These are phyloP conservation scores for Antitrichia curtipendula DNA, from an alignment of 225 moss, liverwort and hornwort species.

Conservation along the genomic window DNA sequence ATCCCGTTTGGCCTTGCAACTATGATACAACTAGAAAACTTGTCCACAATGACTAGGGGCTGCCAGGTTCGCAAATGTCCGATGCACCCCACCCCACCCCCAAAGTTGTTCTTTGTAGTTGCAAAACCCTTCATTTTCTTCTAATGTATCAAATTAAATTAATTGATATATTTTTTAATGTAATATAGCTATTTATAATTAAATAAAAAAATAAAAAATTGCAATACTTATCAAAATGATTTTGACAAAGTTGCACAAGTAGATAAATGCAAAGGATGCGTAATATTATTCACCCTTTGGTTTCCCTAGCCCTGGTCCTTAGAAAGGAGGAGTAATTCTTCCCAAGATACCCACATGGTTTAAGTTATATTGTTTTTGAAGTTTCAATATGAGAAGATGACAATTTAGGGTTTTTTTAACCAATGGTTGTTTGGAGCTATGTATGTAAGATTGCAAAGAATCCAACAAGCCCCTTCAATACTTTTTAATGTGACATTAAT, in stretches of 20 bases:
- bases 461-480: neutral
- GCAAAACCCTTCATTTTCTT: too few species aligned
- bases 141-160: neutral
- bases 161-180: neutral
- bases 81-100: too few species aligned
- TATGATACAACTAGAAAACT: too few species aligned
- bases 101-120: too few species aligned
- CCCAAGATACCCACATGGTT: rapidly evolving
- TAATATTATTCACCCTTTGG: too few species aligned
- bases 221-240: rapidly evolving
- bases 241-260: too few species aligned
- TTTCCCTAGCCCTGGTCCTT: rapidly evolving
- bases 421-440: neutral
- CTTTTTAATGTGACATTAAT: rapidly evolving
- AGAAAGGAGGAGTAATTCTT: neutral
- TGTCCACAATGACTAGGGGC: too few species aligned
- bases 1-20: too few species aligned
- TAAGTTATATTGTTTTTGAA: neutral
- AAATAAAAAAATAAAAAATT: neutral
- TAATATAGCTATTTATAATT: too few species aligned
- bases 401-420: neutral
- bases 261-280: neutral
- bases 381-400: neutral
- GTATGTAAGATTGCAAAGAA: neutral
- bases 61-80: too few species aligned